Base-by-base conservation (phyloP, 805 yeast species). In the Pichia insulana region DNA sequence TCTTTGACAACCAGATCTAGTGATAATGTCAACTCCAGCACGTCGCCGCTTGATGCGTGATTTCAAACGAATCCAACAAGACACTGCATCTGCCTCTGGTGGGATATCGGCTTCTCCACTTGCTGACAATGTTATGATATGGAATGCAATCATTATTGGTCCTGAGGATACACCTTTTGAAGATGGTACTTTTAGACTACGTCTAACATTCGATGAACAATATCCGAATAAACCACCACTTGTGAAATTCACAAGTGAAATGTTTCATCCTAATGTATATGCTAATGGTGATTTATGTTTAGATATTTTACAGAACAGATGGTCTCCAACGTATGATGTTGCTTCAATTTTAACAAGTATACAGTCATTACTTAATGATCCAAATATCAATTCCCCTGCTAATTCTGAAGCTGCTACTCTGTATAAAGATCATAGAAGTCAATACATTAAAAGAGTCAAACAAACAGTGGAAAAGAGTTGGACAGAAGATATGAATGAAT, bases 261-360 rank as follows among this genome's bases (percentile, higher is more conserved):
- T 92, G 96, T 92, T 92, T 62, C 98, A 92, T 60, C 98, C 98
- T 3, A 92, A 92, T 59, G 97, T 92, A 3, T 92, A 92, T 57
- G 95, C 95, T 9, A 75, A 81, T 37, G 98, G 98, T 20, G 97
- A 92, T 57, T 76, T 92, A 49, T 92, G 98, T 67, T 73, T 92
- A 49, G 98, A 92, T 65, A 92, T 92, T 51, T 69, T 92, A 51
- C 98, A 92, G 61, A 92, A 90, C 67, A 73, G 97, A 59, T 92
- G 98, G 98, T 83, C 95, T 20, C 98, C 98, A 11, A 92, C 98
- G 1, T 92, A 90, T 59, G 98, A 92, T 58, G 98, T 92, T 31
- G 88, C 96, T 10, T 87, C 96, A 11, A 90, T 92, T 43, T 70
- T 92, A 53, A 92, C 98, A 1, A 85, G 96, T 22, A 80, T 92